Evolutionary conservation across 2,329 filamentous ascomycete species (phyloP).

Genomic region (Sarocladium kiliense): DNA sequence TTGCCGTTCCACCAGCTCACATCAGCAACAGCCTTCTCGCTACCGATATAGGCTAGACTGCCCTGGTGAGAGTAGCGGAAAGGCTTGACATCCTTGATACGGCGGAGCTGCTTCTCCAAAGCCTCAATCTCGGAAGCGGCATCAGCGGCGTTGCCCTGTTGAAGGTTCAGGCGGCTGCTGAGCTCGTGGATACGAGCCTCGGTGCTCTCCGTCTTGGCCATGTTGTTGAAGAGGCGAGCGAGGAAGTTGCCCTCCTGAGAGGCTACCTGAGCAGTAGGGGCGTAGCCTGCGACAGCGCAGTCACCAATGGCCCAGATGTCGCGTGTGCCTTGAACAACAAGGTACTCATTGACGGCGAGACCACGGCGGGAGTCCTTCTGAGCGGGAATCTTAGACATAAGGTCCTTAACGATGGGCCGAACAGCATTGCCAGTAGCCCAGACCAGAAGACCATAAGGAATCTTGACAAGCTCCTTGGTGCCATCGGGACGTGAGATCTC

Average conservation of each 20-base stretch:
- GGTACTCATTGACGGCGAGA: conserved; percentile 95
- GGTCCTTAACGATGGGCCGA: conserved; percentile 81
- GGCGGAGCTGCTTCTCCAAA: conserved; percentile 78
- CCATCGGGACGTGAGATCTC: conserved; percentile 78
- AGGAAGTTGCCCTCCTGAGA: conserved; percentile 94
- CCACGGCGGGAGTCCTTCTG: conserved; percentile 94
- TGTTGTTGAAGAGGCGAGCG: conserved; percentile 94
- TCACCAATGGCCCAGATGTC: conserved; percentile 98
- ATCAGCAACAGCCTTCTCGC: conserved; percentile 95
- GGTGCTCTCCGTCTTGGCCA: conserved; percentile 87
- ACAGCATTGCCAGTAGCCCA: conserved; percentile 98
- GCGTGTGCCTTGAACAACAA: conserved; percentile 93
- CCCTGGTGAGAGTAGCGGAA: conserved; percentile 99
- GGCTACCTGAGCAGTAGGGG: conserved; percentile 94
- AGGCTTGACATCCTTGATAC: conserved; percentile 91
- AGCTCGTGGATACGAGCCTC: conserved; percentile 71
- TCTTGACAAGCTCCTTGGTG: conserved; percentile 71
- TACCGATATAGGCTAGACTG: conserved; percentile 94
- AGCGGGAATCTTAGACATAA: conserved; percentile 86
- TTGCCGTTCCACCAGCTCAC: conserved; percentile 97
- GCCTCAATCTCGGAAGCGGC: conserved; percentile 71
- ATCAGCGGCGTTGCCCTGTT: conserved; percentile 60
- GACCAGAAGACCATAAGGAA: conserved; percentile 92
- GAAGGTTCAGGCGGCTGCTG: conserved; percentile 54
- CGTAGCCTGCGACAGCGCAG: conserved; percentile 95